phyloP scores from a whole-genome alignment of 2,329 filamentous ascomycete species.

The Macrophomina phaseolina region DNA sequence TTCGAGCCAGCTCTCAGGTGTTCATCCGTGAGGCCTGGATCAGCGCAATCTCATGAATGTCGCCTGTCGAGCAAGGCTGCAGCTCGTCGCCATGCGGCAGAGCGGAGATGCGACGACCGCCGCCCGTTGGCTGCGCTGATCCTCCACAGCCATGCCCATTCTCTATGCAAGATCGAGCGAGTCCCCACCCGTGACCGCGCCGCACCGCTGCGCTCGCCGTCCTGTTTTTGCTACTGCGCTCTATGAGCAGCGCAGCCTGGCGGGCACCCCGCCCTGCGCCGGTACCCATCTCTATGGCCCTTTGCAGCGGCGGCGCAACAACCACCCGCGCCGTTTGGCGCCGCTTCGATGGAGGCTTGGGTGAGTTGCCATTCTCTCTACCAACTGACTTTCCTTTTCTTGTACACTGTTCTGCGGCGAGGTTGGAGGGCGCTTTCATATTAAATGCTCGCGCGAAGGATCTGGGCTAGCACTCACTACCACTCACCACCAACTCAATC shows the following conservation, averaged over 20 bases:
- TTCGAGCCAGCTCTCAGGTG: neutral
- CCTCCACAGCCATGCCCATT: neutral
- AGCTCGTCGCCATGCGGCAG: slow-evolving; percentile 11
- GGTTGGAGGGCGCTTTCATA: neutral
- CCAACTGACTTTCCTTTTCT: slow-evolving; percentile 1
- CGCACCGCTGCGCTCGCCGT: neutral
- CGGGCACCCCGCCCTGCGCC: slow-evolving; percentile 5
- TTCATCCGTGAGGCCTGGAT: neutral
- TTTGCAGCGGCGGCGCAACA: neutral
- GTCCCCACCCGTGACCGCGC: neutral
- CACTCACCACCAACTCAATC: neutral
- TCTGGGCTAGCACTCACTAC: neutral
- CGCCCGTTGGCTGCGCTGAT: neutral
- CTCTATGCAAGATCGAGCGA: neutral
- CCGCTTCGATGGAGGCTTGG: slow-evolving; percentile 21
- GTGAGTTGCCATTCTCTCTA: neutral
- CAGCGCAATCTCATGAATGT: neutral
- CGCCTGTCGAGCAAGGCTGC: neutral
- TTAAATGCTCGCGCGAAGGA: slow-evolving; percentile 6
- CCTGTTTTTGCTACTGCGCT: neutral
- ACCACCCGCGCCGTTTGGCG: slow-evolving; percentile 10
- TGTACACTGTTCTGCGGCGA: neutral
- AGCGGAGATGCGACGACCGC: neutral
- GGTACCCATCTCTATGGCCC: neutral
- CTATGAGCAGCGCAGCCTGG: neutral